These are phyloP conservation scores for Thuidium tamariscinum DNA, from an alignment of 225 moss, liverwort and hornwort genomes.

Conservation along the genomic window DNA sequence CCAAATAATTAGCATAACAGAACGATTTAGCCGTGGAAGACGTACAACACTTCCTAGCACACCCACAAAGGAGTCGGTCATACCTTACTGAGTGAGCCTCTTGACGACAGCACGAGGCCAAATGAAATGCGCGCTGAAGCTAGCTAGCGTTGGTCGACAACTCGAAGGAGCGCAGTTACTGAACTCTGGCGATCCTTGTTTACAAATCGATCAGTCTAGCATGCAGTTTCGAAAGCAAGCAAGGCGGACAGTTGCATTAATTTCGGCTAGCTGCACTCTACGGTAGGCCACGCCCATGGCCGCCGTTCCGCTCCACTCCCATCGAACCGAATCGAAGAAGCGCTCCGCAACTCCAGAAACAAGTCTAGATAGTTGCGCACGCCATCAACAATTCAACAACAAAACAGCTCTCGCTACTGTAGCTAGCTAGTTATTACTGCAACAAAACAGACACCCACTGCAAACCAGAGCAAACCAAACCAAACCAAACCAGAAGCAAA, in stretches of 20 bases:
- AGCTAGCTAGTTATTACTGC: background rate
- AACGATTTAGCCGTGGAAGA: background rate
- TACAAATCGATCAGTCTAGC: background rate
- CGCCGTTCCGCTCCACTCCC: too few species aligned
- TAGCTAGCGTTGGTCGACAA: background rate
- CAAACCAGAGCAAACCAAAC: background rate
- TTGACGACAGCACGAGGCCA: background rate
- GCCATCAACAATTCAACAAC: background rate
- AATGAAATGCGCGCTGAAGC: background rate
- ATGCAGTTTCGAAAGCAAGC: background rate
- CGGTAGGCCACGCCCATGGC: conserved; percentile 15
- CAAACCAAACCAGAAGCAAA: background rate
- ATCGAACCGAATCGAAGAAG: too few species aligned
- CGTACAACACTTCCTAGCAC: background rate
- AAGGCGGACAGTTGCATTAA: background rate
- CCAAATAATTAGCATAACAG: background rate
- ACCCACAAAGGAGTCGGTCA: background rate
- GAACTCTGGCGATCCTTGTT: too few species aligned
- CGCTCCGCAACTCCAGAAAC: background rate
- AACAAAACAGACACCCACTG: background rate
- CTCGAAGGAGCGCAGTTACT: too few species aligned
- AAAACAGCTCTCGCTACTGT: background rate
- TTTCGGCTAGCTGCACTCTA: conserved; percentile 6
- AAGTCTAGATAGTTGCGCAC: background rate
- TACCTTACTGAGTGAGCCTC: background rate